Evolutionary conservation across 75 land plant species (phyloP), one percentile per base, ranked within the genome.

Genomic region (Pinus taeda): DNA sequence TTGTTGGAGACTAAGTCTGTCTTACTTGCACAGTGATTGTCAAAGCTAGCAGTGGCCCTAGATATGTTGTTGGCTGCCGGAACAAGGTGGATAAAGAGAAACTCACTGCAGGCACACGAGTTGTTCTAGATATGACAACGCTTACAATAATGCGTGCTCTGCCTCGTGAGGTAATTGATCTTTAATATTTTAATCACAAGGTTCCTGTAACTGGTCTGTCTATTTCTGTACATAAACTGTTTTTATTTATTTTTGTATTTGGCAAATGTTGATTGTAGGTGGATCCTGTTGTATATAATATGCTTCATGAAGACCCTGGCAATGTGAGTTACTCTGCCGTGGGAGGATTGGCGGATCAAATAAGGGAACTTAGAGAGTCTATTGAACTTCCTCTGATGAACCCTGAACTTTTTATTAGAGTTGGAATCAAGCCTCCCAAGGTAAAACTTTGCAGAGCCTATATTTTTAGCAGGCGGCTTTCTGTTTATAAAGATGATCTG

Each of bases 241-340:
- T 64, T 20, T 8, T 21, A 7, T 57, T 56, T 24, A 7, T 39
- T 0, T 59, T 7, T 69, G 15, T 77, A 39, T 58, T 67, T 80
- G 57, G 20, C 17, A n/a, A 39, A 59, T 66, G 24, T 49, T 60
- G 33, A n/a, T 79, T 82, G 33, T 64, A 92, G 94, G 97, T 95
- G 73, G 98, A 95, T 80, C 98, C 98, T 15, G 97, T 95, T 83
- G 98, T 95, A 36, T 93, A 93, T 61, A 93, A 91, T 70, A 93
- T 95, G 98, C 85, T 95, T 71, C 98, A 96, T 82, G 98, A 96
- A 77, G 98, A 96, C 76, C 98, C 98, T 78, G 98, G 98, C 30
- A 94, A 93, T 79, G 89, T 96, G 24, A 96, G 98, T 78, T 96
- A 96, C 78, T 96, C 98, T 12, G 97, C 98, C 57, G 98, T 96